Base-by-base conservation (phyloP, 177 flowering plant species). In the Vitis hybrid region DNA sequence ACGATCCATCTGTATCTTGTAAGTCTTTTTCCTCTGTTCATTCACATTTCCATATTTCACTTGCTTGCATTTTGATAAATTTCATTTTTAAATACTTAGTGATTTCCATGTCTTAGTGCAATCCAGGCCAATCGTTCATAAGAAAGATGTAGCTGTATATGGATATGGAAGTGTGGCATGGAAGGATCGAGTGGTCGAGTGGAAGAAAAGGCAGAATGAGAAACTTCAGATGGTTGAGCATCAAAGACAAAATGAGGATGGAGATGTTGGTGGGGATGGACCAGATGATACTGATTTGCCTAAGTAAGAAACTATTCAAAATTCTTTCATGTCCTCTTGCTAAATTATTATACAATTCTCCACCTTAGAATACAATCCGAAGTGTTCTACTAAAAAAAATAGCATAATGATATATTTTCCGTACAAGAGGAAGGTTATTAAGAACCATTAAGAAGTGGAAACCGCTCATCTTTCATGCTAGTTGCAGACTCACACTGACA, bases 91-190 rank as follows among this genome's bases (percentile, higher is more conserved):
- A 39, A 39, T 39, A 39, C 45, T 55, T 62, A 11, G 7, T 54
- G 51, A 9, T 56, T 77, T 34, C 21, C 30, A 48, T 65, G 11
- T 51, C 12, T 34, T 67, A 91, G 97, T 82, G 77, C 91, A 88
- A 84, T 82, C 92, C 26, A 88, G 97, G 71, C 83, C 97, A 5
- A 87, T 89, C 94, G 94, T 82, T 72, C 97, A 94, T 4, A 79
- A 89, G 66, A 91, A 88, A 76, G 92, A 89, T 66, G 77, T 88
- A 70, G 90, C 94, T 64, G 82, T 86, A 13, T 91, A 89, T 81
- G 94, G 94, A 9, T 89, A 91, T 80, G 97, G 94, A 64, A 91
- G 94, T 78, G 91, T 91, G 50, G 91, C 97, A 23, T 91, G 97
- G 97, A 91, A 89, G 76, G 94, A 89, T 70, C 80, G 91, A 49